These are phyloP conservation scores for Fraxinus sp. DNA, from an alignment of 305 asterid genomes.

Conservation along the genomic window DNA sequence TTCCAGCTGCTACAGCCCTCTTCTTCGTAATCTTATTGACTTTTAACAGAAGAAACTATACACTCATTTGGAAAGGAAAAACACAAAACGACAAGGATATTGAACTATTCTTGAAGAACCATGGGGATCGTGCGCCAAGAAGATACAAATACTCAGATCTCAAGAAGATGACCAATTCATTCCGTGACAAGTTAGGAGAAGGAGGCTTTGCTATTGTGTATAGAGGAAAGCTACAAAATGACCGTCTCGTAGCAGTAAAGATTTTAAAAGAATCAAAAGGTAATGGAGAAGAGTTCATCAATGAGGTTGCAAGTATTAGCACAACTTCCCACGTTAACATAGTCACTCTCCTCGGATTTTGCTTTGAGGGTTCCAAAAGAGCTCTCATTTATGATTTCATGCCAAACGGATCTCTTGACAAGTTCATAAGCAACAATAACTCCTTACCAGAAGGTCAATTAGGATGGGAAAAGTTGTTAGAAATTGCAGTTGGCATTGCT, in stretches of 20 bases:
- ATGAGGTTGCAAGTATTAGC: background rate
- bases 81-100: background rate
- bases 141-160: too few relatives aligned
- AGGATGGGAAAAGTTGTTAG: slow-evolving; percentile 6
- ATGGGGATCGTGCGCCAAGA: background rate
- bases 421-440: background rate
- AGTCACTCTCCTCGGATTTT: background rate
- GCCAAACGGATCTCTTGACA: slow-evolving; percentile 28
- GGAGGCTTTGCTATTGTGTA: slow-evolving; percentile 29
- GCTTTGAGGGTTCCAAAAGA: background rate
- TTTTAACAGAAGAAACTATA: background rate
- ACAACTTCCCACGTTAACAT: background rate
- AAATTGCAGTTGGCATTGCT: slow-evolving; percentile 29
- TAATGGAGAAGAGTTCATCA: background rate
- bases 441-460: background rate
- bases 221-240: slow-evolving; percentile 19
- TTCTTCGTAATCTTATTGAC: background rate
- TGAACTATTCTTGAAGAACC: slow-evolving; percentile 12
- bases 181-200: slow-evolving; percentile 19
- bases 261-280: background rate
- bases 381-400: slow-evolving; percentile 22
- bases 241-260: slow-evolving; percentile 22
- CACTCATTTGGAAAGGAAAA: background rate
- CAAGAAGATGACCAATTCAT: slow-evolving; percentile 1
- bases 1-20: background rate